Evolutionary conservation across 805 yeast genomes (phyloP).

Genomic region (Deakozyma indianensis): DNA sequence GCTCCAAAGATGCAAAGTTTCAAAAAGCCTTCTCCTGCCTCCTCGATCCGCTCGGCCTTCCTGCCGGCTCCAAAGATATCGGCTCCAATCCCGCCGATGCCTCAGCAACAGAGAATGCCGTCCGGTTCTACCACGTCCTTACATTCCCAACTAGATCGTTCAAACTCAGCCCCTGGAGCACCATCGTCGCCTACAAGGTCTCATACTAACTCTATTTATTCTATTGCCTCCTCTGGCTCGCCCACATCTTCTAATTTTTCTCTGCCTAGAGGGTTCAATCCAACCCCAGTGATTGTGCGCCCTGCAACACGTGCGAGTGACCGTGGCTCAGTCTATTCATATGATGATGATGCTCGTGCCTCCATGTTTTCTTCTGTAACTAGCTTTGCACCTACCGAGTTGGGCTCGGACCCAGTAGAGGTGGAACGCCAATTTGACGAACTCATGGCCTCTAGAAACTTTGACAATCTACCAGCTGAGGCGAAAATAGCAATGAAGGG

Average conservation of each 20-base stretch:
- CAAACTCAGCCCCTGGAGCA: neutral
- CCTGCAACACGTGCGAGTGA: neutral
- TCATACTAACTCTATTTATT: constrained; percentile 1
- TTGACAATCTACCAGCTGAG: constrained; percentile 49
- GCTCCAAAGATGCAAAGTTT: no score
- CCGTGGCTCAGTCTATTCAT: neutral
- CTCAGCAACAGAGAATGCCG: neutral
- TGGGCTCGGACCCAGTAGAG: constrained; percentile 31
- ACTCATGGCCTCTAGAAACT: constrained; percentile 60
- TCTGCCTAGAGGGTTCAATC: neutral
- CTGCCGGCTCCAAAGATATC: constrained; percentile 1
- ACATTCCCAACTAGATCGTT: neutral
- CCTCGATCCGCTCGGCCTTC: neutral
- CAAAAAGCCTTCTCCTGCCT: neutral
- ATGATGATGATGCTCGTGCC: neutral
- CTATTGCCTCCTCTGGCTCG: neutral
- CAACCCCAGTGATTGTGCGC: neutral
- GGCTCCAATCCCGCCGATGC: neutral
- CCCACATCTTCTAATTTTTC: neutral
- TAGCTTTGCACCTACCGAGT: neutral
- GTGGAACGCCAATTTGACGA: constrained; percentile 59
- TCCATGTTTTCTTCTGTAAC: neutral
- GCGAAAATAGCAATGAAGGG: constrained; percentile 66
- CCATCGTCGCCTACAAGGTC: neutral
- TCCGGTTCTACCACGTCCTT: neutral